Base-by-base conservation (phyloP, 164 flowering plant genomes). In the Piper longum region DNA sequence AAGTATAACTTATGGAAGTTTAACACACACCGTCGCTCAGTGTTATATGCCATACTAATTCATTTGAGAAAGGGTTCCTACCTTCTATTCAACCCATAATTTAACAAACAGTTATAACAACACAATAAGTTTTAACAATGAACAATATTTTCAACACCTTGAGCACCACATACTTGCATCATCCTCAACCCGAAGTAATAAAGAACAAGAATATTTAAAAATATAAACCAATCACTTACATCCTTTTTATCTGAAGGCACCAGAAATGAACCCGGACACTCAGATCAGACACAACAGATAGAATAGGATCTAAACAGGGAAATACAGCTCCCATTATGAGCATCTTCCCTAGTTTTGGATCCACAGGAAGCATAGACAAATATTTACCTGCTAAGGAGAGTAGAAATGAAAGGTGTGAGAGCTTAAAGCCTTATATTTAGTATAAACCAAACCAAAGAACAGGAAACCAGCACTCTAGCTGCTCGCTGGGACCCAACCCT, bases 301-400 rank as follows among this genome's bases (percentile, higher is more conserved):
- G 82, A 60, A 93, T 69, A 59, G 99, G 99, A 75, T 93, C 99
- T 79, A 88, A 87, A 76, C 99, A 93, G 48, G 81, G 83, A 67
- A 90, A 90, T 56, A 90, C 78, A 36, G 97, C 85, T 64, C 96
- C 99, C 96, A 93, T 90, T 19, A 93, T 80, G 56, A 93, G 82
- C 99, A 90, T 93, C 80, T 93, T 93, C 63, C 99, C 99, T 4
- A 93, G 86, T 76, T 93, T 93, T 45, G 97, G 99, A 81, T 93
- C 99, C 51, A 93, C 89, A 16, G 99, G 97, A 68, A 93, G 97
- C 74, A 90, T 80, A 62, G 99, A 82, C 72, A 93, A 74, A 76
- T 75, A 87, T 58, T 81, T 69, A 36, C 99, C 99, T 90, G 81
- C 56, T 64, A 58, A 67, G 17, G 17, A 51, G 2, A 16, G 39